A percentile compares a stretch with the other conserved stretches of the same genome.
Evolutionary conservation across 1,284 basidiomycete genomes (phyloP).

Genomic region (Peniophora sp.): DNA sequence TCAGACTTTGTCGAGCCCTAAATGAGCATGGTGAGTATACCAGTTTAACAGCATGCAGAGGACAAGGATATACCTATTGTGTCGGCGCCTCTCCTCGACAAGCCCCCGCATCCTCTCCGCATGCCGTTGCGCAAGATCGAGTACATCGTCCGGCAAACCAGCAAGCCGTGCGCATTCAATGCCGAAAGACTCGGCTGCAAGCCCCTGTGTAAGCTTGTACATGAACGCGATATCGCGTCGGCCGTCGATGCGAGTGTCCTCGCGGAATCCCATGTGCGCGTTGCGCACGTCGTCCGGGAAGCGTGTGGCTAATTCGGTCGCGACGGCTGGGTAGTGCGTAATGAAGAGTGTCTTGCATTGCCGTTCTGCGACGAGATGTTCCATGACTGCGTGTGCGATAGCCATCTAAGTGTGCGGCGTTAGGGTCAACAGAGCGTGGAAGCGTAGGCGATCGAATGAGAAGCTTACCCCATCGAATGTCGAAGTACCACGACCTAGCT

Average conservation of each 20-base stretch:
- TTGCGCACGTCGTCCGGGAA: slow-evolving; percentile 61
- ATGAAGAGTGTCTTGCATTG: slow-evolving; percentile 87
- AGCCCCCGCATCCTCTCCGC: slow-evolving; percentile 22
- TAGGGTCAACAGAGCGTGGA: slow-evolving; percentile 1
- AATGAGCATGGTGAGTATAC: no score
- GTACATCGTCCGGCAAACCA: slow-evolving; percentile 61
- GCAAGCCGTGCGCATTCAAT: slow-evolving; percentile 88
- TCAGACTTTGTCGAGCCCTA: no score
- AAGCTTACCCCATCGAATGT: slow-evolving; percentile 74
- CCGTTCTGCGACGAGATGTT: slow-evolving; percentile 57
- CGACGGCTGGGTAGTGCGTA: slow-evolving; percentile 83
- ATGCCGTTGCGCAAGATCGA: slow-evolving; percentile 49
- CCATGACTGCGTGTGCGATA: slow-evolving; percentile 73
- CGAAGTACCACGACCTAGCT: slow-evolving; percentile 77
- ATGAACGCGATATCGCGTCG: slow-evolving; percentile 78
- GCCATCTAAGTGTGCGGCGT: slow-evolving; percentile 53
- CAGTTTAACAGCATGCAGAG: no score
- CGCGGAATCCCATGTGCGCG: slow-evolving; percentile 81
- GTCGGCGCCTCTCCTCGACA: not conserved
- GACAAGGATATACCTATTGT: not conserved
- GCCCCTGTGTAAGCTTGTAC: slow-evolving; percentile 65
- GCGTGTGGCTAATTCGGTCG: slow-evolving; percentile 45
- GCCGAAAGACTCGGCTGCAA: slow-evolving; percentile 80
- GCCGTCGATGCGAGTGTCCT: slow-evolving; percentile 60
- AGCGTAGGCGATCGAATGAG: not conserved